A percentile compares a stretch with the other conserved stretches of the same genome.
Evolutionary conservation across 371 early-diverging fungal species (phyloP).

Genomic region (Mucor lusitanicus): DNA sequence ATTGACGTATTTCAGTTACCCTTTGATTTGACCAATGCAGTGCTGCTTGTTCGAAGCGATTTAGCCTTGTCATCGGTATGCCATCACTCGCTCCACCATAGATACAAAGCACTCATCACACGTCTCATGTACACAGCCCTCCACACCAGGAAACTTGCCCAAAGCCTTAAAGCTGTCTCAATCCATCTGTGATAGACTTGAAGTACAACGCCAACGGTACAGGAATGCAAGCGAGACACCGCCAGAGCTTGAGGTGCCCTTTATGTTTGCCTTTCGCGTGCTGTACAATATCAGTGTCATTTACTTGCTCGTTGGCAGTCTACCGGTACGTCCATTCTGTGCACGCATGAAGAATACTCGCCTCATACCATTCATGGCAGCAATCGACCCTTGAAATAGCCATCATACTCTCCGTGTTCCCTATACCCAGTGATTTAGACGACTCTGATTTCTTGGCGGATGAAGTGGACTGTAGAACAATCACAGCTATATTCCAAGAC

Average conservation of each 20-base stretch:
- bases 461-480: slow-evolving; percentile 39
- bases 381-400: slow-evolving; percentile 50
- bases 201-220: slow-evolving; percentile 35
- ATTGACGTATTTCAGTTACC: slow-evolving; percentile 40
- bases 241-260: slow-evolving; percentile 40
- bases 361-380: slow-evolving; percentile 7
- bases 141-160: slow-evolving; percentile 37
- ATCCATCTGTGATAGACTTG: slow-evolving; percentile 45
- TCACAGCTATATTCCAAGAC: slow-evolving; percentile 30
- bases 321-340: slow-evolving; percentile 30
- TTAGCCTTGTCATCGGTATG: slow-evolving; percentile 46
- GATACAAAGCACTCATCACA: not conserved
- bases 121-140: slow-evolving; percentile 22
- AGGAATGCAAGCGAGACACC: slow-evolving; percentile 20
- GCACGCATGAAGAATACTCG: not conserved
- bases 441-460: slow-evolving; percentile 42
- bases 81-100: not conserved
- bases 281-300: slow-evolving; percentile 47
- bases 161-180: slow-evolving; percentile 43
- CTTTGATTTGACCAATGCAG: slow-evolving; percentile 44
- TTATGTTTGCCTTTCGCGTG: slow-evolving; percentile 50
- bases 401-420: slow-evolving; percentile 50
- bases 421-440: slow-evolving; percentile 31
- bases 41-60: slow-evolving; percentile 40
- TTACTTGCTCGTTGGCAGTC: slow-evolving; percentile 43